Evolutionary conservation across 768 basidiomycete genomes (phyloP).

Genomic region (Boletus reticuloceps): DNA sequence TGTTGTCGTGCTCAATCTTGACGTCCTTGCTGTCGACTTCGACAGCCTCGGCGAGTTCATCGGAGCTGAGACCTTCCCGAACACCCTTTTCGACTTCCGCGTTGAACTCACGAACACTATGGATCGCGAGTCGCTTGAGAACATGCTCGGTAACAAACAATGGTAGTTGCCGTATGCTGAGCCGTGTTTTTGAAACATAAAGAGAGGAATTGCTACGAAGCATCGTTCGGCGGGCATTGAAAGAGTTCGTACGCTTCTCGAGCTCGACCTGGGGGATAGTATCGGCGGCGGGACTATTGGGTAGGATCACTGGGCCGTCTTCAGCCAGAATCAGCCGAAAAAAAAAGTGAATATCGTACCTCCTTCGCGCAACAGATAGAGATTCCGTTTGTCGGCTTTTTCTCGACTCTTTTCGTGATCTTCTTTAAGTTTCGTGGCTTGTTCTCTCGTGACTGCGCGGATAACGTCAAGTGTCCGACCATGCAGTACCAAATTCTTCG

Average conservation of each 20-base stretch:
- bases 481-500: slow-evolving; percentile 81
- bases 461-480: slow-evolving; percentile 91
- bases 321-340: background rate
- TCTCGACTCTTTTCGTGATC: slow-evolving; percentile 80
- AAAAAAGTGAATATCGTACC: slow-evolving; percentile 42
- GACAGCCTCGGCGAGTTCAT: slow-evolving; percentile 61
- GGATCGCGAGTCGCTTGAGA: slow-evolving; percentile 82
- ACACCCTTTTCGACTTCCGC: slow-evolving; percentile 64
- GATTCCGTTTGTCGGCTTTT: slow-evolving; percentile 92
- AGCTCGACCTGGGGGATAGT: slow-evolving; percentile 71
- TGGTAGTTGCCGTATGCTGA: slow-evolving; percentile 92
- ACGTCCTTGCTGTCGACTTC: slow-evolving; percentile 27
- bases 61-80: slow-evolving; percentile 60
- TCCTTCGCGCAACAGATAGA: slow-evolving; percentile 95
- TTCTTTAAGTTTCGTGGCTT: slow-evolving; percentile 85
- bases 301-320: slow-evolving; percentile 72
- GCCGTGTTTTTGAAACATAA: slow-evolving; percentile 91
- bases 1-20: slow-evolving; percentile 22
- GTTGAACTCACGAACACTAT: slow-evolving; percentile 79
- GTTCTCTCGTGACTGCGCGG: slow-evolving; percentile 86
- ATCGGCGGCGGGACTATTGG: slow-evolving; percentile 78
- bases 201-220: slow-evolving; percentile 91
- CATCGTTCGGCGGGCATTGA: slow-evolving; percentile 78
- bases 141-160: slow-evolving; percentile 86
- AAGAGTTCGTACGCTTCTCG: slow-evolving; percentile 81